Conservation (phyloP, 345 rosid genomes). For the Camelina neglecta region DNA sequence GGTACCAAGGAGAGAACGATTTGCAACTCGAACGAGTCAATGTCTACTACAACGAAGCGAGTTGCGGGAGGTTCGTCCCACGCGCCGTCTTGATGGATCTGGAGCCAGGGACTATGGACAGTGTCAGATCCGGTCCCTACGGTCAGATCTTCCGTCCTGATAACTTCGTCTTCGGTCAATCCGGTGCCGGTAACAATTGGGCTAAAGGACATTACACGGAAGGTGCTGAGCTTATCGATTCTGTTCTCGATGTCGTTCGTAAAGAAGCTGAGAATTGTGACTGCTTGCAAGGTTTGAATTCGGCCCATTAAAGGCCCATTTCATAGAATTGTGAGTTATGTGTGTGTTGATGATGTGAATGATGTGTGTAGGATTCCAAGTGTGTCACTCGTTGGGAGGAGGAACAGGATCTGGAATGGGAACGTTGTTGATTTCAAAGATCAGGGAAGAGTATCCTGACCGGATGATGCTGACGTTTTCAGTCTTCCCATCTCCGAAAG, state of each 20-base stretch:
- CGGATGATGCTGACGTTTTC: constrained; percentile 79
- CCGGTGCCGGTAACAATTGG: constrained; percentile 51
- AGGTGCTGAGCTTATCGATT: constrained; percentile 47
- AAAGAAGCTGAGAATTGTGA: constrained; percentile 49
- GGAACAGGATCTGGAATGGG: constrained; percentile 85
- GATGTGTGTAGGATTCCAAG: constrained; percentile 59
- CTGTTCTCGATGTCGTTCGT: constrained; percentile 46
- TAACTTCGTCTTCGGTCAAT: constrained; percentile 46
- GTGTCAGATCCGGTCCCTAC: constrained; percentile 75
- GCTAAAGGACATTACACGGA: constrained; percentile 45
- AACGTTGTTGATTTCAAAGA: constrained; percentile 69
- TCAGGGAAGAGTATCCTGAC: constrained; percentile 72
- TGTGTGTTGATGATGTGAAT: background rate
- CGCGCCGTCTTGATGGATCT: constrained; percentile 81
- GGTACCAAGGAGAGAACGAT: constrained; percentile 64
- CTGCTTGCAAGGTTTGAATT: constrained; percentile 41
- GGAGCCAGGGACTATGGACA: constrained; percentile 84
- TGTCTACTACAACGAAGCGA: constrained; percentile 79
- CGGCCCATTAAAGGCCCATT: too few species aligned
- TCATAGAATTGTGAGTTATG: too few species aligned
- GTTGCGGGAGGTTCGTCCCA: constrained; percentile 74
- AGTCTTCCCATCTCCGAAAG: constrained; percentile 72
- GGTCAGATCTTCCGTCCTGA: constrained; percentile 53
- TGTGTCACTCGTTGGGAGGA: constrained; percentile 73
- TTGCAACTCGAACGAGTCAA: constrained; percentile 78